Base-by-base conservation (phyloP, 2,329 filamentous ascomycete genomes). In the Truncatella angustata region DNA sequence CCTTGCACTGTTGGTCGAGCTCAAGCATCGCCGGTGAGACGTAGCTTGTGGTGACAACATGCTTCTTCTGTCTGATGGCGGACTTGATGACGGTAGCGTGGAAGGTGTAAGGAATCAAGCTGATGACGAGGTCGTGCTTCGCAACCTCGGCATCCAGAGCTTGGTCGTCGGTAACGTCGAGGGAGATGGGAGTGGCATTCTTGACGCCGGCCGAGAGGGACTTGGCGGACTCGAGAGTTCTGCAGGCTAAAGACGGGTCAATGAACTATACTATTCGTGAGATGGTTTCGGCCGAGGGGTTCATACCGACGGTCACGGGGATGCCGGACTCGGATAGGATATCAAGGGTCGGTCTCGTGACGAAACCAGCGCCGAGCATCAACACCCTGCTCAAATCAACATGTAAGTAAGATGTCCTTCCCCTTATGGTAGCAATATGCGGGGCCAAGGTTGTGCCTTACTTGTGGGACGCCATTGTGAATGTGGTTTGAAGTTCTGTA, bases 1-100 rank as follows among this genome's bases (percentile, higher is more conserved):
- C 88, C 80, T 96, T 96, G 70, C 82, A 85, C 63, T 87, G 77
- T 63, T 85, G 78, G 65, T 97, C 88, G 47, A 97, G 84, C 77
- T 92, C 93, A 75, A 87, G 73, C 91, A 97, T 97, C 59, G 90
- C 90, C 3, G 91, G 91, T 4, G 90, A 95, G 60, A 96, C 89
- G 68, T 97, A 97, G 59, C 85, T 91, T 26, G 93, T 97, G 54
- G 93, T 97, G 66, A 97, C 92, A 55, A 97, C 91, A 77, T 97
- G 78, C 82, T 93, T 96, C 88, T 96, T 97, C 65, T 87, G 82
- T 65, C 87, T 84, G 74, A 97, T 97, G 58, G 91, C 93, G 32
- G 88, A 86, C 81, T 96, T 93, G 83, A 97, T 95, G 64, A 97
- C 91, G 51, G 81, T 79, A 42, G 87, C 89, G 72, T 96, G 91